These are phyloP conservation scores for Hypsizygus ulmarius DNA, from an alignment of 1,284 basidiomycete species.

Conservation along the genomic window DNA sequence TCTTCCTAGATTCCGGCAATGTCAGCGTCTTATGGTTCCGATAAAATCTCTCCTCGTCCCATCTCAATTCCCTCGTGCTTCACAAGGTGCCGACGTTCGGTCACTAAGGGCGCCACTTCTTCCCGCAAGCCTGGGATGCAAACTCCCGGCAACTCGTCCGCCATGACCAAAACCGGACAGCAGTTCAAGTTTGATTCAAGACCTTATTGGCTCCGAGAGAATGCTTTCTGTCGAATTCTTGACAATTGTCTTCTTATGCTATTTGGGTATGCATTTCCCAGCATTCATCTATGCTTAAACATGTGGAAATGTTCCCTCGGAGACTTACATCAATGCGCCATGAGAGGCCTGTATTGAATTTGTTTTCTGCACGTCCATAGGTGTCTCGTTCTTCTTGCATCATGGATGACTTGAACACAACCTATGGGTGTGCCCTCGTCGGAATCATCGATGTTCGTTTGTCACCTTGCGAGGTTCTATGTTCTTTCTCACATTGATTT, in stretches of 20 bases:
- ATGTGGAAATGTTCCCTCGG: slow-evolving; percentile 3
- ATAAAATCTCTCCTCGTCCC: too few relatives aligned
- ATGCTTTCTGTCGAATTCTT: background rate
- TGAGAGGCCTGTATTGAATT: background rate
- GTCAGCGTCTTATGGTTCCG: too few relatives aligned
- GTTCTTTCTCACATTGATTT: slow-evolving; percentile 10
- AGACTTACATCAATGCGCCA: slow-evolving; percentile 9
- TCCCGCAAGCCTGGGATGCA: background rate
- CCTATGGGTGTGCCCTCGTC: slow-evolving; percentile 38
- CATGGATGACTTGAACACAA: slow-evolving; percentile 26
- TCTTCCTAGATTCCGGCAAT: too few relatives aligned
- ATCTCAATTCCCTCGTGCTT: too few relatives aligned
- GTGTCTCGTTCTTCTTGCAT: background rate
- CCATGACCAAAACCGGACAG: background rate
- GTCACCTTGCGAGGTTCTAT: background rate
- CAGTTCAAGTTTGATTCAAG: background rate
- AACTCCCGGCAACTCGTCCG: background rate
- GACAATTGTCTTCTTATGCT: background rate
- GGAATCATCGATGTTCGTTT: slow-evolving; percentile 37
- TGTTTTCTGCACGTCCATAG: slow-evolving; percentile 1
- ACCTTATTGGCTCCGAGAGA: background rate
- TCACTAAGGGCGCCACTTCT: background rate
- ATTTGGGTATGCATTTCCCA: slow-evolving; percentile 3
- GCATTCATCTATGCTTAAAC: slow-evolving; percentile 1
- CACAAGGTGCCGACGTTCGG: too few relatives aligned